Evolutionary conservation across 768 basidiomycete genomes (phyloP).

Genomic region (Mycena pura): DNA sequence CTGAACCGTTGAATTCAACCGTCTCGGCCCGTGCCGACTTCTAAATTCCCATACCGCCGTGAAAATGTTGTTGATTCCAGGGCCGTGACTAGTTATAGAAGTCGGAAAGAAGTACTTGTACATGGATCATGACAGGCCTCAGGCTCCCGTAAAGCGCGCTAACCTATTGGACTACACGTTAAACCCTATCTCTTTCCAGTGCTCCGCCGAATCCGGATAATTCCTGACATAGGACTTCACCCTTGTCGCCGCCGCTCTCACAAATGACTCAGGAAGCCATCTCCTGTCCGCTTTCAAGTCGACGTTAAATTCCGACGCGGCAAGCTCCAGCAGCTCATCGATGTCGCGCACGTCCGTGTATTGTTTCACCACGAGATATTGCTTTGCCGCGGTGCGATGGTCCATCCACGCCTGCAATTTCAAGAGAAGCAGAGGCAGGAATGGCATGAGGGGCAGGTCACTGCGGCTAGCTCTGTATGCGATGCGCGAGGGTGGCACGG

Average conservation of each 20-base stretch:
- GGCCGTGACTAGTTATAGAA: no score
- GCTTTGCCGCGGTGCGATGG: slow-evolving; percentile 39
- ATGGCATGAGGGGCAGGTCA: slow-evolving; percentile 46
- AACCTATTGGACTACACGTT: background rate
- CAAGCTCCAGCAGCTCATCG: slow-evolving; percentile 46
- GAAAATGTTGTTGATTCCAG: no score
- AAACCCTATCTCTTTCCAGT: slow-evolving; percentile 33
- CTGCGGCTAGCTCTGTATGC: slow-evolving; percentile 24
- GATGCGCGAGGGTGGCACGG: slow-evolving; percentile 33
- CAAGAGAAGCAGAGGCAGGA: slow-evolving; percentile 45
- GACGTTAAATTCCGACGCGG: slow-evolving; percentile 32
- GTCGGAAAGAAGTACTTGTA: no score
- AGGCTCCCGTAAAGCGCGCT: no score
- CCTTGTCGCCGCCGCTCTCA: slow-evolving; percentile 32
- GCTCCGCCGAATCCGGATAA: slow-evolving; percentile 23
- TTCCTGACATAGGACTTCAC: slow-evolving; percentile 32
- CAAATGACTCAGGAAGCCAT: slow-evolving; percentile 41
- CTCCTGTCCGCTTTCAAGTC: slow-evolving; percentile 27
- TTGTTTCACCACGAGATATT: slow-evolving; percentile 44
- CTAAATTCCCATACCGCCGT: no score
- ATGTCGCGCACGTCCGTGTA: slow-evolving; percentile 50
- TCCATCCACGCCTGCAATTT: slow-evolving; percentile 53
- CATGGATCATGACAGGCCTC: no score
- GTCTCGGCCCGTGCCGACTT: no score
- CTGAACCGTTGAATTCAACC: no score